Base-by-base conservation (phyloP, 306 rosid genomes). In the Sicyos baderoa region DNA sequence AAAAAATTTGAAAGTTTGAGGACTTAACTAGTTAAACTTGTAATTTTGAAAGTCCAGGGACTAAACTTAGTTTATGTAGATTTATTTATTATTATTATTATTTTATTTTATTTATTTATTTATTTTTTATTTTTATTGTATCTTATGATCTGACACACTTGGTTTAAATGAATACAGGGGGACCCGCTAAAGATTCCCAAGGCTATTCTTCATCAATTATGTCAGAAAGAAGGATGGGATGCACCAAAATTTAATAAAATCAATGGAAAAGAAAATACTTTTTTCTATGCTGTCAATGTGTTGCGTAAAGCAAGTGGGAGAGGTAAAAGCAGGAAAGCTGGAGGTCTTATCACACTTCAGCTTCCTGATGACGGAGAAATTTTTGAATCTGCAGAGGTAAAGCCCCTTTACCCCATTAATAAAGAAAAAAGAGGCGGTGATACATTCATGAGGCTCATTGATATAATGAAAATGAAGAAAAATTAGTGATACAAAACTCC, bases 201-300 rank as follows among this genome's bases (percentile, higher is more conserved):
- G 87, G 95, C 95, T 47, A 74, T 87, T 79, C 96, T 89, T 83
- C 96, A 92, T 83, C 98, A 92, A 70, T 80, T 92, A 64, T 92
- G 98, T 77, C 95, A 87, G 79, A 92, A 81, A 81, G 90, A 88
- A 78, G 98, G 93, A 58, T 92, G 98, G 98, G 98, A 92, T 45
- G 96, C 98, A 62, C 98, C 98, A 64, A 92, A 86, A 69, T 92
- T 86, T 68, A 79, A 84, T 82, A 92, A 84, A 83, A 73, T 85
- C 77, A 74, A 74, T 67, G 85, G 87, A 51, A 85, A 87, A 73
- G 93, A 84, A 65, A 83, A 71, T 57, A 75, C 44, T 76, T 84
- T 83, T 82, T 84, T 85, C 71, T 92, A 89, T 77, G 71, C 87
- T 48, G 76, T 87, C 71, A 92, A 86, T 63, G 82, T 92, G 56